A percentile compares a stretch with the other conserved stretches of the same genome.
phyloP scores from a whole-genome alignment of 164 flowering plant genomes.

The Hamamelis virginiana region DNA sequence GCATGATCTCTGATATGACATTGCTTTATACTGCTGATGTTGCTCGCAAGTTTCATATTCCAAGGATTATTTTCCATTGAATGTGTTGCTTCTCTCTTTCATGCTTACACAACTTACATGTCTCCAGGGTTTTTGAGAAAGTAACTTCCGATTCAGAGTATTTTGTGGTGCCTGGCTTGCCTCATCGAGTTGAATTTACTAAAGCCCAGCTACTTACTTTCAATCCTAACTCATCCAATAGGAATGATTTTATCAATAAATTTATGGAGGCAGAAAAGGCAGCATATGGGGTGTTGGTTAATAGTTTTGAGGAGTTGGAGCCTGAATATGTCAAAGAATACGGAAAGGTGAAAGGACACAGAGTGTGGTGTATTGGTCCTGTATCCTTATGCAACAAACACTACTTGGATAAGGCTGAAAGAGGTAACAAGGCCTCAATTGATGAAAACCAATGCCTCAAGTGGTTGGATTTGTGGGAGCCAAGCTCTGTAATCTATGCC shows the following conservation, averaged over 20 bases:
- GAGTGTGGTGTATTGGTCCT: slow-evolving; percentile 42
- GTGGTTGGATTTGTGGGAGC: slow-evolving; percentile 39
- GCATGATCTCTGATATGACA: slow-evolving; percentile 31
- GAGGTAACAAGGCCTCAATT: slow-evolving; percentile 39
- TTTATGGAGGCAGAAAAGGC: slow-evolving; percentile 30
- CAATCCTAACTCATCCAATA: slow-evolving; percentile 1
- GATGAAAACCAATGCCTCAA: slow-evolving; percentile 18
- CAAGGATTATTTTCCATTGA: slow-evolving; percentile 30
- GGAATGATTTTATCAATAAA: slow-evolving; percentile 19
- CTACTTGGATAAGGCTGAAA: slow-evolving; percentile 24
- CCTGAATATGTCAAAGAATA: slow-evolving; percentile 14
- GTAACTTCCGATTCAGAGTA: slow-evolving; percentile 22
- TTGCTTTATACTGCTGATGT: slow-evolving; percentile 17
- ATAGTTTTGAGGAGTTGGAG: slow-evolving; percentile 36
- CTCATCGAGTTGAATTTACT: slow-evolving; percentile 14
- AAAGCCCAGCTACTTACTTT: slow-evolving; percentile 29
- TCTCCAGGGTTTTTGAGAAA: not conserved
- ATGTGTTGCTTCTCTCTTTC: slow-evolving; percentile 25
- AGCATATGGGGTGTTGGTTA: slow-evolving; percentile 33
- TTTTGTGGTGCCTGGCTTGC: slow-evolving; percentile 24
- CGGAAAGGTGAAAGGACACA: slow-evolving; percentile 16
- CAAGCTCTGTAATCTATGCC: slow-evolving; percentile 42
- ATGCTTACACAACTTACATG: slow-evolving; percentile 7
- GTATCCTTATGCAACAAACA: slow-evolving; percentile 38
- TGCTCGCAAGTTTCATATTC: slow-evolving; percentile 21